Percentiles rank a stretch among this genome's conserved stretches.
Evolutionary conservation across 2,329 filamentous ascomycete genomes (phyloP).

Genomic region (Nemania serpens): DNA sequence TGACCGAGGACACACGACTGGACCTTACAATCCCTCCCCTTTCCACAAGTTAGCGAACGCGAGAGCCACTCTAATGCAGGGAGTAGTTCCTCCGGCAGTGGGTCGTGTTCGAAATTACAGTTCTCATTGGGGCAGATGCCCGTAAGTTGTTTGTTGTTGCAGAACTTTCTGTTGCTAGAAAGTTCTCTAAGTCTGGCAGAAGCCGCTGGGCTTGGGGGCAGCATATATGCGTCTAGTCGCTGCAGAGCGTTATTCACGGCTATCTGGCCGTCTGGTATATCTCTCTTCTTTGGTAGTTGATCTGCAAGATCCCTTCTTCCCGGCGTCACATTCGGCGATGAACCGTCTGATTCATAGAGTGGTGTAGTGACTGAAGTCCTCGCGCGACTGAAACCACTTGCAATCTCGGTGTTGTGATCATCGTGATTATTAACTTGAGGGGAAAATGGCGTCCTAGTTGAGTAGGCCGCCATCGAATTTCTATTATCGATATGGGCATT

Average conservation of each 20-base stretch:
- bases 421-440: conserved; percentile 13
- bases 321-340: conserved; percentile 1
- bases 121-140: conserved; percentile 32
- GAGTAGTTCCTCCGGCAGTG: conserved; percentile 34
- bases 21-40: conserved; percentile 36
- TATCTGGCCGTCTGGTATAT: conserved; percentile 37
- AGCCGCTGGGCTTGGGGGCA: conserved; percentile 24
- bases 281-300: conserved; percentile 33
- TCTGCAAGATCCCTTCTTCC: conserved; percentile 5
- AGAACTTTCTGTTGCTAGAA: conserved; percentile 33
- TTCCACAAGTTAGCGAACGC: conserved; percentile 38
- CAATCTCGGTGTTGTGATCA: conserved; percentile 22
- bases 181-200: conserved; percentile 32
- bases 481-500: conserved; percentile 32
- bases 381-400: conserved; percentile 5
- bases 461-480: not conserved
- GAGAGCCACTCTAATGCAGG: conserved; percentile 37
- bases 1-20: conserved; percentile 38
- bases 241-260: conserved; percentile 36
- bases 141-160: conserved; percentile 38
- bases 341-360: conserved; percentile 1
- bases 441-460: conserved; percentile 6
- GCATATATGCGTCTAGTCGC: conserved; percentile 40
- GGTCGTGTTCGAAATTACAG: conserved; percentile 40
- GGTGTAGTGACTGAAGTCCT: conserved; percentile 11